These are phyloP conservation scores for Nitzschia sp. DNA, from an alignment of 108 stramenopile genomes.

Conservation along the genomic window DNA sequence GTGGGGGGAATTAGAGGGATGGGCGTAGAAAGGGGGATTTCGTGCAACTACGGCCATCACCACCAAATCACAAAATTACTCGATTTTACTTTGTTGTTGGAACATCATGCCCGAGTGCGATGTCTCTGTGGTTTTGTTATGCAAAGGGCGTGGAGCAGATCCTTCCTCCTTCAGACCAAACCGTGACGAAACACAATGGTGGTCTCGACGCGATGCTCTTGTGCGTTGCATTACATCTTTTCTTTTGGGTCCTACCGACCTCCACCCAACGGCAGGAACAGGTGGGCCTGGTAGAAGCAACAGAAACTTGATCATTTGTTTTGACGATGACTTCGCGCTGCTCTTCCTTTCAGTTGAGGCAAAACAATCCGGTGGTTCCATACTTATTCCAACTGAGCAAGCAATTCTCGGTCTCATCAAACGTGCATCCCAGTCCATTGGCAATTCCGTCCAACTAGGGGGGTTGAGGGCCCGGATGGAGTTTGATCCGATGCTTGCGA, in stretches of 20 bases:
- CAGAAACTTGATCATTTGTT: conserved; percentile 56
- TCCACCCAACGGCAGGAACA: neutral
- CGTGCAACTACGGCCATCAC: neutral
- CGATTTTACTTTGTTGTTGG: too few species aligned
- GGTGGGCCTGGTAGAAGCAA: neutral
- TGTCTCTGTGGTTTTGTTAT: conserved; percentile 54
- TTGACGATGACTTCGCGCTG: conserved; percentile 58
- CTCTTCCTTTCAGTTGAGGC: conserved; percentile 30
- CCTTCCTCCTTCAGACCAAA: conserved; percentile 54
- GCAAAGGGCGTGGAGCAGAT: conserved; percentile 65
- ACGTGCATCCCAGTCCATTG: conserved; percentile 43
- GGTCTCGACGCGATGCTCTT: conserved; percentile 71
- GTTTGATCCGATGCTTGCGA: conserved; percentile 25
- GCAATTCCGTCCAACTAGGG: neutral
- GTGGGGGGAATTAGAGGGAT: too few species aligned
- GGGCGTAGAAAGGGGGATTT: too few species aligned
- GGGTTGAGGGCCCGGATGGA: conserved; percentile 22
- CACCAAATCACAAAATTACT: conserved; percentile 1
- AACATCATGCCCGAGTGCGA: conserved; percentile 3
- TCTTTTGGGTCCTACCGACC: conserved; percentile 48
- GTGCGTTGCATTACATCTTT: conserved; percentile 67
- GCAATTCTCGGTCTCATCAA: conserved; percentile 62
- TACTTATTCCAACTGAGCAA: conserved; percentile 45
- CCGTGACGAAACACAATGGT: conserved; percentile 72
- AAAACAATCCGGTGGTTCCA: neutral